phyloP scores from a whole-genome alignment of 176 grass and related monocot genomes.

The Aegilops speltoides region DNA sequence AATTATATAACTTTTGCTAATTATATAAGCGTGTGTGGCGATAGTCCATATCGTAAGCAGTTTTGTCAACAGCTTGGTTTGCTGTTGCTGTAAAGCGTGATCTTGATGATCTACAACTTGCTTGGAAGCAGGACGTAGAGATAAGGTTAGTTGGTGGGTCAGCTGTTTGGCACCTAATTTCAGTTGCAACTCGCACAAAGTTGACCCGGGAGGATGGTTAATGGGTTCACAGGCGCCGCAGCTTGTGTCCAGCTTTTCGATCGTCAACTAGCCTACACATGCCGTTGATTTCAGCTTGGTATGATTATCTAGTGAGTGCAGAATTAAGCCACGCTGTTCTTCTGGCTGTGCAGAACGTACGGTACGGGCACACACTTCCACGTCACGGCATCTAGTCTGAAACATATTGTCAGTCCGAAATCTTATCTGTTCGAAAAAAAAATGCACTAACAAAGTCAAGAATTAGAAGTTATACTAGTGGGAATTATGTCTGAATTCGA shows the following conservation, averaged over 20 bases:
- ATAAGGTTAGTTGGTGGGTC: not conserved
- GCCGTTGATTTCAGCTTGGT: not conserved
- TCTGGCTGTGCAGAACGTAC: not conserved
- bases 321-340: not conserved
- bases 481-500: not conserved
- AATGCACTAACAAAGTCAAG: not conserved
- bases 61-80: not conserved
- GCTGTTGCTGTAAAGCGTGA: not conserved
- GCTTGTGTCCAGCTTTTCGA: not conserved
- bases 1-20: not conserved
- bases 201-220: not conserved
- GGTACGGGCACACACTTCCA: not conserved
- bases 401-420: not conserved
- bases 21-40: not conserved
- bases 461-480: not conserved
- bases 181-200: not conserved
- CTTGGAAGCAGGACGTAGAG: not conserved
- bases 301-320: not conserved
- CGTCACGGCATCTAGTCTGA: not conserved
- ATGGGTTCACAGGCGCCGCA: not conserved
- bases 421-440: not conserved
- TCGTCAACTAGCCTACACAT: not conserved
- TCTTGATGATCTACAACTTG: not conserved
- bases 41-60: not conserved
- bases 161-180: not conserved